A percentile compares a stretch with the other conserved stretches of the same genome.
Evolutionary conservation across 73 alveolate species (phyloP).

Genomic region (Stentor roeselii): DNA sequence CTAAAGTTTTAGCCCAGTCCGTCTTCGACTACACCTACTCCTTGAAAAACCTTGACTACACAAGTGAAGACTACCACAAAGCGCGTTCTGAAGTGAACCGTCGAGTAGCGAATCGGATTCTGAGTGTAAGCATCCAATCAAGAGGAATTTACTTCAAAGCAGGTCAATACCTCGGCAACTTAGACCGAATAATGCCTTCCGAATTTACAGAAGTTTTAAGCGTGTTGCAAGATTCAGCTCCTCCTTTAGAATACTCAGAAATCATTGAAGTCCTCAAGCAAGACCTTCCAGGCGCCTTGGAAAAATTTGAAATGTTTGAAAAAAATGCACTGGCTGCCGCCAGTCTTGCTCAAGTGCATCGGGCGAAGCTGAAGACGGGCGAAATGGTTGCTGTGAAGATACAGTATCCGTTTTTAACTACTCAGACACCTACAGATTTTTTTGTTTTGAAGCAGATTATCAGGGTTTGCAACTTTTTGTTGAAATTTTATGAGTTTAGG

Average conservation of each 20-base stretch:
- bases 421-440: slow-evolving; percentile 37
- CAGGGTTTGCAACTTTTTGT: neutral
- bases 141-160: slow-evolving; percentile 66
- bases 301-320: slow-evolving; percentile 29
- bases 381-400: slow-evolving; percentile 50
- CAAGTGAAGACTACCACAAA: slow-evolving; percentile 47
- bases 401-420: slow-evolving; percentile 29
- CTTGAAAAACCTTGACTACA: slow-evolving; percentile 47
- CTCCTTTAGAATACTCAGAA: slow-evolving; percentile 44
- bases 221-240: slow-evolving; percentile 54
- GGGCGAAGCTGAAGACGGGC: slow-evolving; percentile 37
- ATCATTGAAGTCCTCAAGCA: slow-evolving; percentile 45
- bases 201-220: slow-evolving; percentile 54
- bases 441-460: slow-evolving; percentile 16
- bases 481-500: slow-evolving; percentile 17
- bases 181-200: slow-evolving; percentile 56
- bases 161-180: slow-evolving; percentile 60
- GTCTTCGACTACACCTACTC: slow-evolving; percentile 47
- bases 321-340: slow-evolving; percentile 43
- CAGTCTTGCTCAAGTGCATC: slow-evolving; percentile 45
- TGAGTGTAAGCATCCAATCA: slow-evolving; percentile 36
- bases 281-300: slow-evolving; percentile 25
- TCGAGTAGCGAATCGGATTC: slow-evolving; percentile 52
- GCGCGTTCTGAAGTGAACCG: slow-evolving; percentile 47
- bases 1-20: slow-evolving; percentile 39